Evolutionary conservation across 1,284 basidiomycete species (phyloP).

Genomic region (Coniferiporia sulphurascens): DNA sequence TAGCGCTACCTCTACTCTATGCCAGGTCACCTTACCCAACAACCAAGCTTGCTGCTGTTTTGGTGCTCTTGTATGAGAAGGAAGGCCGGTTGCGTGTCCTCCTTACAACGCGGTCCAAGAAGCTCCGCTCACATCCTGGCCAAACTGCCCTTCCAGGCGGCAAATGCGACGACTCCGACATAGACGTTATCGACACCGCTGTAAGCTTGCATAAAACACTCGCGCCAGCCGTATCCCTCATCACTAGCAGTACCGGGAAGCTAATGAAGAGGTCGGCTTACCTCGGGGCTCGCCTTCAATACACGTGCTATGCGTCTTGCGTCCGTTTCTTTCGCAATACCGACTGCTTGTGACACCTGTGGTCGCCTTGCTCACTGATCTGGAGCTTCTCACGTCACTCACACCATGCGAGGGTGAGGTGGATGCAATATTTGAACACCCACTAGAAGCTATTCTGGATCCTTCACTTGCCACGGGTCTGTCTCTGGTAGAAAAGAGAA

Average conservation of each 20-base stretch:
- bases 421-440: slow-evolving; percentile 73
- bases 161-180: slow-evolving; percentile 67
- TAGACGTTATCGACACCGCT: slow-evolving; percentile 61
- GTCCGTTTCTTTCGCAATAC: slow-evolving; percentile 67
- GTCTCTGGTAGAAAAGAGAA: slow-evolving; percentile 48
- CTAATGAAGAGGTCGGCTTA: slow-evolving; percentile 75
- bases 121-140: slow-evolving; percentile 70
- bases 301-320: slow-evolving; percentile 59
- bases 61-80: slow-evolving; percentile 72
- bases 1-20: not conserved
- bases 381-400: slow-evolving; percentile 45
- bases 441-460: slow-evolving; percentile 65
- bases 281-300: slow-evolving; percentile 54
- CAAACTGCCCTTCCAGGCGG: slow-evolving; percentile 84
- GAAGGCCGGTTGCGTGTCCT: slow-evolving; percentile 65
- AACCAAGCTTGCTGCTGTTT: slow-evolving; percentile 63
- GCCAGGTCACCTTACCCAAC: slow-evolving; percentile 43
- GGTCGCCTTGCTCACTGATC: slow-evolving; percentile 61
- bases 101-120: slow-evolving; percentile 79
- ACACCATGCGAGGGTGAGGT: slow-evolving; percentile 65
- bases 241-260: slow-evolving; percentile 63
- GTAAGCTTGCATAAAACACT: slow-evolving; percentile 39
- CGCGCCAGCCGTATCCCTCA: slow-evolving; percentile 4
- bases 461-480: slow-evolving; percentile 44
- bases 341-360: slow-evolving; percentile 66